Base-by-base conservation (phyloP, 768 basidiomycete species). In the Crassisporium funariophilum region DNA sequence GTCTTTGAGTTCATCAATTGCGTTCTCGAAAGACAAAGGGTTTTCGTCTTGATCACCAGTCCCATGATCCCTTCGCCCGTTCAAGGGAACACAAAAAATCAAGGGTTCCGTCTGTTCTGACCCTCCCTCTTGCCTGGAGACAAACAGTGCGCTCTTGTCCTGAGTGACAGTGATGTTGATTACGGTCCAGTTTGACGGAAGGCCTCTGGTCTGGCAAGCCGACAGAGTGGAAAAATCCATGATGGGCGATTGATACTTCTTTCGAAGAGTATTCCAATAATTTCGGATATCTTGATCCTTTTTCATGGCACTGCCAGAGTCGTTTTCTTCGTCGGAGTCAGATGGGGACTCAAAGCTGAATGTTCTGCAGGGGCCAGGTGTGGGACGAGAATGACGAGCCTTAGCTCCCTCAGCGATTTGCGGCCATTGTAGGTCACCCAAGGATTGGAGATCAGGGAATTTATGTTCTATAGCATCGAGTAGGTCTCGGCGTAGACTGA, bases 81-180 rank as follows among this genome's bases (percentile, higher is more conserved):
- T 88, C 17, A 98, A 73, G 0, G 97, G 95, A 1, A 98, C 74
- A 50, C 89, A 91, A 65, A 98, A 93, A 10, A 98, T 74, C 19
- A 98, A 70, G 0, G 93, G 88, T 4, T 77, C 55, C 19, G 49
- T 54, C 6, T 67, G 47, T 2, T 64, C 67, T 12, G 66, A 64
- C 0, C 72, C 74, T 2, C 79, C 74, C 17, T 86, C 78, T 56
- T 92, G 86, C 12, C 95, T 84, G 3, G 89, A 84, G 35, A 97
- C 67, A 52, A 98, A 86, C 61, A 98, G 75, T 5, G 88, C 87
- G 52, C 80, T 84, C 52, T 83, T 84, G 58, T 97, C 92, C 1
- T 88, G 82, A 0, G 91, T 86, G 45, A 98, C 75, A 58, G 77
- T 88, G 55, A 98, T 82, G 50, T 86, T 89, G 47, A 97, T 71